Conservation (phyloP, 768 basidiomycete genomes). For the Auricularia cornea region DNA sequence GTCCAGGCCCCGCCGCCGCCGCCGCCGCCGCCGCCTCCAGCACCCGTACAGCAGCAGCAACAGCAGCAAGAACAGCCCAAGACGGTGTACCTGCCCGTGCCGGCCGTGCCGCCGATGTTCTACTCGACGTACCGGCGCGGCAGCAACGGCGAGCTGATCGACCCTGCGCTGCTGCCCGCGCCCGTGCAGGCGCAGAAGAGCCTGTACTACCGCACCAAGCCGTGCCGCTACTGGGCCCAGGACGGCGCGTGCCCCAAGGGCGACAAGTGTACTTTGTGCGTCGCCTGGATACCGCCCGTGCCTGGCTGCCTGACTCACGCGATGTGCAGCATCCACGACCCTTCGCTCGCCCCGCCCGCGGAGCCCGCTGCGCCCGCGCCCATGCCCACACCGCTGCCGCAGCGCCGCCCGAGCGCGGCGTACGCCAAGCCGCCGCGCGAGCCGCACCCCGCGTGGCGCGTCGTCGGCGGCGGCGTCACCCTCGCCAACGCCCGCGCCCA, state of each 20-base stretch:
- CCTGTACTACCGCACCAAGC: slow-evolving; percentile 29
- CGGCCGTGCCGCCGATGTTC: not conserved
- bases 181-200: slow-evolving; percentile 1
- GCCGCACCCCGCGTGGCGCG: slow-evolving; percentile 62
- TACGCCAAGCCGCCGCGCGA: slow-evolving; percentile 33
- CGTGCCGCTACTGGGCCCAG: slow-evolving; percentile 45
- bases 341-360: slow-evolving; percentile 6
- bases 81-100: not conserved
- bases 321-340: not conserved
- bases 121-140: not conserved
- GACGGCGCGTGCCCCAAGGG: slow-evolving; percentile 46
- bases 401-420: slow-evolving; percentile 11
- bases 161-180: not conserved
- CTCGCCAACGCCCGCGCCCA: slow-evolving; percentile 26
- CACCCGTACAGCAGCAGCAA: no score
- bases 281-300: not conserved
- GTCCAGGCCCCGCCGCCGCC: not conserved
- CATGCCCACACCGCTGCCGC: not conserved
- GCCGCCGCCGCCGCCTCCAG: not conserved
- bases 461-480: slow-evolving; percentile 71
- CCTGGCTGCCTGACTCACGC: not conserved
- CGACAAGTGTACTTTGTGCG: slow-evolving; percentile 52
- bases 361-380: slow-evolving; percentile 9
- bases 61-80: no score
- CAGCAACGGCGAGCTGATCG: not conserved